phyloP scores from a whole-genome alignment of 2,329 filamentous ascomycete genomes.

The Botrytis fragariae region DNA sequence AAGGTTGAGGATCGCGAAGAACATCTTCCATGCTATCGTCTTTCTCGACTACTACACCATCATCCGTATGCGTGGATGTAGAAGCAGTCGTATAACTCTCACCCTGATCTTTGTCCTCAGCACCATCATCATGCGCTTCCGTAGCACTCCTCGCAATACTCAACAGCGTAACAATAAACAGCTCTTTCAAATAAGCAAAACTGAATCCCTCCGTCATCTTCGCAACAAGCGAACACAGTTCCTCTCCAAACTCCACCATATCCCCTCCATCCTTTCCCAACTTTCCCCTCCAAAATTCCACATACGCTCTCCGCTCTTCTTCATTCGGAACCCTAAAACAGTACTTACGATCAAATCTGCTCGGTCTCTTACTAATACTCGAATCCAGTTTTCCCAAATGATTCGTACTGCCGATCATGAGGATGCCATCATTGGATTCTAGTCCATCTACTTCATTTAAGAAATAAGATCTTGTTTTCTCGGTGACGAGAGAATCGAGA shows the following conservation, averaged over 20 bases:
- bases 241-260: constrained; percentile 57
- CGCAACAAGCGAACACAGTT: constrained; percentile 55
- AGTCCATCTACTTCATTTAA: constrained; percentile 72
- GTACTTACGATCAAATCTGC: constrained; percentile 65
- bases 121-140: constrained; percentile 48
- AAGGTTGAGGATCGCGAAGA: neutral
- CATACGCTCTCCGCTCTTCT: constrained; percentile 56
- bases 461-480: constrained; percentile 63
- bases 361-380: constrained; percentile 63
- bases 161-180: constrained; percentile 61
- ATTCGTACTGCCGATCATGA: constrained; percentile 67
- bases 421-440: constrained; percentile 66
- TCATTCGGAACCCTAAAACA: constrained; percentile 57
- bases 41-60: constrained; percentile 20
- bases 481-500: constrained; percentile 62
- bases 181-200: constrained; percentile 69
- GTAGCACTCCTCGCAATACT: constrained; percentile 46
- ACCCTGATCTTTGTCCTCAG: constrained; percentile 51
- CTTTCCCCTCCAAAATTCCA: constrained; percentile 60
- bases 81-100: neutral
- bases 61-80: constrained; percentile 1
- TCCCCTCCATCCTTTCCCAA: constrained; percentile 54
- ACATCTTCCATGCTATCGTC: neutral
- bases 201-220: constrained; percentile 61
- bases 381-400: constrained; percentile 64